A percentile compares a stretch with the other conserved stretches of the same genome.
Conservation (phyloP, 1,284 basidiomycete species). For the Rhizoctonia solani region DNA sequence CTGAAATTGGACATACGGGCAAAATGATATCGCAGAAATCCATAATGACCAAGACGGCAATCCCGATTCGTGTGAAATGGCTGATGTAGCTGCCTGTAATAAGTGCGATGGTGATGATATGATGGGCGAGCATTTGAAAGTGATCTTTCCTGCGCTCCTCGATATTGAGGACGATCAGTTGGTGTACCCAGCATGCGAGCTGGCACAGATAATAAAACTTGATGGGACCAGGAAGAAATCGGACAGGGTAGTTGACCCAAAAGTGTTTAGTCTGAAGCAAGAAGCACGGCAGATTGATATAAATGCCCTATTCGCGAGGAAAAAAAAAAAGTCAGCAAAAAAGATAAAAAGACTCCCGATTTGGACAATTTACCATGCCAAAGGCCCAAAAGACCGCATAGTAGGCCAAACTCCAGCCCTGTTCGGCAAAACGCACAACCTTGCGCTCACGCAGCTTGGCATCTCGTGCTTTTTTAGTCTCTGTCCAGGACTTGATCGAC, state of each 20-base stretch:
- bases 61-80: conserved; percentile 88
- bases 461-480: conserved; percentile 41
- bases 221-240: conserved; percentile 72
- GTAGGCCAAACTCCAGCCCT: conserved; percentile 88
- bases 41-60: conserved; percentile 88
- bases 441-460: conserved; percentile 57
- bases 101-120: conserved; percentile 85
- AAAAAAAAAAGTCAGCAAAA: background rate
- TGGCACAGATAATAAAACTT: conserved; percentile 94
- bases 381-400: conserved; percentile 74
- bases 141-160: conserved; percentile 93
- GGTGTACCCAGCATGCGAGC: conserved; percentile 92
- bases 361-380: conserved; percentile 86
- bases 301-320: conserved; percentile 65
- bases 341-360: too few species aligned
- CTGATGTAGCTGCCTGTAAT: conserved; percentile 78
- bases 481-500: conserved; percentile 8
- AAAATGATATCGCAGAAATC: conserved; percentile 92
- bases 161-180: conserved; percentile 90
- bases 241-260: conserved; percentile 85
- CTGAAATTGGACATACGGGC: conserved; percentile 65
- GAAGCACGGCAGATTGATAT: conserved; percentile 70
- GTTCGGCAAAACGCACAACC: conserved; percentile 89
- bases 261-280: conserved; percentile 69
- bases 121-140: conserved; percentile 94